These are phyloP conservation scores for Climacium dendroides DNA, from an alignment of 225 moss, liverwort and hornwort genomes.

Conservation along the genomic window DNA sequence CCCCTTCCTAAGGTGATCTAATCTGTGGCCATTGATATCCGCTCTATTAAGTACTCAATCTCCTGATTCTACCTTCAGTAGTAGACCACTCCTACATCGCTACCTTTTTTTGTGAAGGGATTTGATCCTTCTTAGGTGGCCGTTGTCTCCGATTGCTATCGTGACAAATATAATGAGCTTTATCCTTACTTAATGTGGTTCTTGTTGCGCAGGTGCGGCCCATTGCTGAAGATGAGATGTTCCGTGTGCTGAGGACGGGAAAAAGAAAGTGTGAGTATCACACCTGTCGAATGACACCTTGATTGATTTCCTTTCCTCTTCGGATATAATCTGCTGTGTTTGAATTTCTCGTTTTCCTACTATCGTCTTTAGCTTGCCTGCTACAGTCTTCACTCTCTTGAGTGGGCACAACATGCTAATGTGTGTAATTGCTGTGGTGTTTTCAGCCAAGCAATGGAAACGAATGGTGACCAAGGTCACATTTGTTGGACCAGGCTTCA, in stretches of 20 bases:
- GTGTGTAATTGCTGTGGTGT: neutral
- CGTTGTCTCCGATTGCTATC: neutral
- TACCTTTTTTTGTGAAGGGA: neutral
- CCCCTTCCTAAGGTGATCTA: slow-evolving; percentile 78
- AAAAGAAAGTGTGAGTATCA: slow-evolving; percentile 83
- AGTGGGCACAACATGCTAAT: neutral
- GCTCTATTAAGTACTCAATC: neutral
- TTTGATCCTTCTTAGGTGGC: neutral
- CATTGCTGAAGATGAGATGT: slow-evolving; percentile 98
- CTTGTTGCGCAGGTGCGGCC: slow-evolving; percentile 65
- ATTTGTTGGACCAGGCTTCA: slow-evolving; percentile 94
- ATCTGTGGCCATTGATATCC: neutral
- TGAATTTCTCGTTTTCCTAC: neutral
- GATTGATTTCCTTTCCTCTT: neutral
- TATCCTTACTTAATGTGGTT: neutral
- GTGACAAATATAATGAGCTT: neutral
- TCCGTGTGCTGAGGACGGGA: slow-evolving; percentile 82
- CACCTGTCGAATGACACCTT: neutral
- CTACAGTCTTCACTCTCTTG: neutral
- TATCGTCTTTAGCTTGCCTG: neutral
- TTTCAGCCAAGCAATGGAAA: slow-evolving; percentile 94
- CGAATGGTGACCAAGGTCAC: slow-evolving; percentile 94
- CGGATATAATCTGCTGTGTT: neutral
- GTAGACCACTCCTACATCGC: neutral
- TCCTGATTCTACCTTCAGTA: neutral